These are phyloP conservation scores for Rhodotorula glutinis DNA, from an alignment of 1,284 basidiomycete species.

Conservation along the genomic window DNA sequence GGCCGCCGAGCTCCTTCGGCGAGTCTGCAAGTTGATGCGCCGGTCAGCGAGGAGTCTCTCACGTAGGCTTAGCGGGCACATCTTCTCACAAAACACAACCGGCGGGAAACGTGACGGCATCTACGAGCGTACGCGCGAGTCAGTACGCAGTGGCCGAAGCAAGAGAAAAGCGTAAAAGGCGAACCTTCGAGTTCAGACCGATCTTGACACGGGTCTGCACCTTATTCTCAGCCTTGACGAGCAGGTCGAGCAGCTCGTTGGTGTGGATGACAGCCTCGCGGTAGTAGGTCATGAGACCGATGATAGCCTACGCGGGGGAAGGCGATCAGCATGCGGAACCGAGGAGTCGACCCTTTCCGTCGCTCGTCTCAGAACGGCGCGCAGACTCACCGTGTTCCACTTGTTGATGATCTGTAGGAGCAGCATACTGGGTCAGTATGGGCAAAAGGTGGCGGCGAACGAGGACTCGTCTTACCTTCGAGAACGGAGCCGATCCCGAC, in stretches of 20 bases:
- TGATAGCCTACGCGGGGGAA: slow-evolving; percentile 43
- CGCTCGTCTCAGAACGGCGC: too few species aligned
- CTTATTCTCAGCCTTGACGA: slow-evolving; percentile 98
- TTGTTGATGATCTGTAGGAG: slow-evolving; percentile 82
- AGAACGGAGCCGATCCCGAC: slow-evolving; percentile 97
- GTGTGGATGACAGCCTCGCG: slow-evolving; percentile 67
- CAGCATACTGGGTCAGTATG: too few species aligned
- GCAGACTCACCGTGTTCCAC: slow-evolving; percentile 48
- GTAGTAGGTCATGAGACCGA: slow-evolving; percentile 33
- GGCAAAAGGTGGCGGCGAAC: neutral
- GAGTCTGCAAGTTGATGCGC: neutral
- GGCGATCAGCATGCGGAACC: neutral
- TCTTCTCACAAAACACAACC: slow-evolving; percentile 34
- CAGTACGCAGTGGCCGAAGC: too few species aligned
- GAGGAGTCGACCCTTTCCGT: too few species aligned
- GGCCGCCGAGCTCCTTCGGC: slow-evolving; percentile 81
- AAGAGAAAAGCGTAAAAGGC: neutral
- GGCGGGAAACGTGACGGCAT: slow-evolving; percentile 99
- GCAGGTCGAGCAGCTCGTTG: slow-evolving; percentile 85
- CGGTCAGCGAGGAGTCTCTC: too few species aligned
- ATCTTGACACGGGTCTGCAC: slow-evolving; percentile 99
- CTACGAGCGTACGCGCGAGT: slow-evolving; percentile 27
- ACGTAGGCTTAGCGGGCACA: too few species aligned
- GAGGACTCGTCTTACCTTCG: slow-evolving; percentile 57
- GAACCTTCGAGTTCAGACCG: slow-evolving; percentile 53